Base-by-base conservation (phyloP, 306 rosid genomes). In the Cicer cuneatum region DNA sequence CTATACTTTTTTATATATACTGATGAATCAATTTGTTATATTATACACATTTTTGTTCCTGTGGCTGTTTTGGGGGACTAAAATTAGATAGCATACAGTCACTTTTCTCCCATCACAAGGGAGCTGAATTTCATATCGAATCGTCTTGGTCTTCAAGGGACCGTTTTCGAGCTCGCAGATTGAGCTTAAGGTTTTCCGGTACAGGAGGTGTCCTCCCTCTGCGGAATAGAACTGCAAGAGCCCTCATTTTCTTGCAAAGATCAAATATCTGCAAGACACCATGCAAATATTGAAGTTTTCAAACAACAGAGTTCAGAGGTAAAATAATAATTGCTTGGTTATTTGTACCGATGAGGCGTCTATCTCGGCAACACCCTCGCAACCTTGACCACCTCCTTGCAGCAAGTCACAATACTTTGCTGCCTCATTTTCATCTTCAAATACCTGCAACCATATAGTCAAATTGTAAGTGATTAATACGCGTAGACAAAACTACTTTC, bases 321-420 rank as follows among this genome's bases (percentile, higher is more conserved):
- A 69, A 69, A 49, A 73, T 49, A n/a, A 21, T 49, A 78, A 37
- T 35, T 72, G 64, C 11, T 70, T 7, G 40, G 72, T 57, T 77
- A 69, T 84, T 81, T 71, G 9, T 81, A 94, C 99, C 63, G 95
- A 92, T 71, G 99, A 94, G 68, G 99, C 99, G 67, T 94, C 97
- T 60, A 94, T 88, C 85, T 94, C 99, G 8, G 97, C 97, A 69
- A 94, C 96, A 39, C 99, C 99, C 86, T 94, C 99, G 60, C 99
- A 94, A 46, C 93, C 93, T 84, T 81, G 80, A 60, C 96, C 98
- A 37, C 97, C 97, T 53, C 99, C 97, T 87, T 94, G 84, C 82
- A 94, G 74, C 71, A 94, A 87, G 85, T 92, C 97, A 38, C 99
- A 94, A 53, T 94, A 92, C 79, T 73, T 94, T 7, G 77, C 95